Evolutionary conservation across 2,329 filamentous ascomycete species (phyloP).

Genomic region (Fusarium graminum): DNA sequence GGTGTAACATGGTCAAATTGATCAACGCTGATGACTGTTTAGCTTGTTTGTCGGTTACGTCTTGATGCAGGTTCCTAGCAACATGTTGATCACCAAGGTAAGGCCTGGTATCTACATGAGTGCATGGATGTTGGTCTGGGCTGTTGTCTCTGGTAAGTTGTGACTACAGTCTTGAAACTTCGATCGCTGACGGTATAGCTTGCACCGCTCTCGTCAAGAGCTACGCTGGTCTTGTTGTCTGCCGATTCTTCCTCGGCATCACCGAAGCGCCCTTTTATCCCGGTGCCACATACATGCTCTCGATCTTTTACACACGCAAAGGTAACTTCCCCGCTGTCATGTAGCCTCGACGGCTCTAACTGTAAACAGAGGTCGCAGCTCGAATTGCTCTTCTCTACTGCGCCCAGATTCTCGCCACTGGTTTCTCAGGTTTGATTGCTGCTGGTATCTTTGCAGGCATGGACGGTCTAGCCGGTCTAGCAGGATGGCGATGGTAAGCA

Average conservation of each 20-base stretch:
- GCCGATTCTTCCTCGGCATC: conserved; percentile 57
- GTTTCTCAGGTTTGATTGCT: conserved; percentile 73
- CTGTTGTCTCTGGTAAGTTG: conserved; percentile 51
- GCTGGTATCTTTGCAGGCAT: conserved; percentile 67
- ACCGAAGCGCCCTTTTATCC: conserved; percentile 59
- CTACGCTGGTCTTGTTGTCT: conserved; percentile 53
- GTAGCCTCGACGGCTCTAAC: neutral
- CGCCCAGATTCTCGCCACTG: conserved; percentile 74
- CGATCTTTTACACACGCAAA: conserved; percentile 53
- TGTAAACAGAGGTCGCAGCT: conserved; percentile 70
- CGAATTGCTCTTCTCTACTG: conserved; percentile 70
- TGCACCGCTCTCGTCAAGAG: conserved; percentile 55
- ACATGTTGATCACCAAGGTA: conserved; percentile 59
- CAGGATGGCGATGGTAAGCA: conserved; percentile 70
- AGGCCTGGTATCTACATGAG: conserved; percentile 59
- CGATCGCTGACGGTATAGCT: conserved; percentile 16
- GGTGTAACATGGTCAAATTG: accelerated
- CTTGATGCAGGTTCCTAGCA: conserved; percentile 57
- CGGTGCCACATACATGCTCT: conserved; percentile 54
- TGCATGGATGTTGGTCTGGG: conserved; percentile 59
- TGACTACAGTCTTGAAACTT: no score
- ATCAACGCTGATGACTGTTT: conserved; percentile 6
- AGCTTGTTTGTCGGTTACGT: conserved; percentile 60
- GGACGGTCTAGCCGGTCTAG: conserved; percentile 62
- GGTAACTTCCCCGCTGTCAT: conserved; percentile 23